A percentile compares a stretch with the other conserved stretches of the same genome.
Evolutionary conservation across 2,329 filamentous ascomycete genomes (phyloP).

Genomic region (Nigrospora osmanthi): DNA sequence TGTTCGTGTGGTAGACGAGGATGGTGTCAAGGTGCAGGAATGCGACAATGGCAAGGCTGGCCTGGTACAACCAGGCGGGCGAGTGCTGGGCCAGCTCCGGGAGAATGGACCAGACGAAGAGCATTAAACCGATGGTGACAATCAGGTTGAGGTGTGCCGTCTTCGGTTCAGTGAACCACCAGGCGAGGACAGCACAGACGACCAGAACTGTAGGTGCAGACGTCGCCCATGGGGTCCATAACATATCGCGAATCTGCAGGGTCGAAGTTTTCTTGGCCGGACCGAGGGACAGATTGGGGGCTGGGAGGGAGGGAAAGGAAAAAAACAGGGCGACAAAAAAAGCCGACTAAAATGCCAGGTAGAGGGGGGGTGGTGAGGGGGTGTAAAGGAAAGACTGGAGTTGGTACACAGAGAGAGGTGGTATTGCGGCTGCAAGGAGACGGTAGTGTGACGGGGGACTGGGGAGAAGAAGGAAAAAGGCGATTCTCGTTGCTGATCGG

Average conservation of each 20-base stretch:
- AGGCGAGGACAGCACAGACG: slow-evolving; percentile 31
- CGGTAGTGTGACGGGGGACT: too few species aligned
- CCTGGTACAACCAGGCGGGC: slow-evolving; percentile 23
- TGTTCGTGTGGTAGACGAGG: slow-evolving; percentile 41
- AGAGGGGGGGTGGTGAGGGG: slow-evolving; percentile 8
- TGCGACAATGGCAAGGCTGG: slow-evolving; percentile 24
- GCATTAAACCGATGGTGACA: slow-evolving; percentile 27
- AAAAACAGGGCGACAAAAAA: slow-evolving; percentile 9
- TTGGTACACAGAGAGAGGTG: neutral
- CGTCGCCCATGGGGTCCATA: slow-evolving; percentile 40
- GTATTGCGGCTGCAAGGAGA: too few species aligned
- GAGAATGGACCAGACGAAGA: slow-evolving; percentile 33
- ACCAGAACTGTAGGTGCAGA: slow-evolving; percentile 35
- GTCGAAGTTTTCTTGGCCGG: too few species aligned
- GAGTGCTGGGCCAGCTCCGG: slow-evolving; percentile 30
- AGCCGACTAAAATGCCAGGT: slow-evolving; percentile 4
- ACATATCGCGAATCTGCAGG: slow-evolving; percentile 28
- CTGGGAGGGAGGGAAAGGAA: slow-evolving; percentile 7
- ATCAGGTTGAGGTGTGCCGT: slow-evolving; percentile 32
- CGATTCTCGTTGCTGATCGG: too few species aligned
- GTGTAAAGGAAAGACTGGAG: slow-evolving; percentile 5
- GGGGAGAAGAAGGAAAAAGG: too few species aligned
- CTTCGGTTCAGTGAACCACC: slow-evolving; percentile 37
- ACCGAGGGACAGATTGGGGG: neutral
- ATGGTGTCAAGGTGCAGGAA: slow-evolving; percentile 38